phyloP scores from a whole-genome alignment of 352 stramenopile genomes.

The Pythium dissotocum region DNA sequence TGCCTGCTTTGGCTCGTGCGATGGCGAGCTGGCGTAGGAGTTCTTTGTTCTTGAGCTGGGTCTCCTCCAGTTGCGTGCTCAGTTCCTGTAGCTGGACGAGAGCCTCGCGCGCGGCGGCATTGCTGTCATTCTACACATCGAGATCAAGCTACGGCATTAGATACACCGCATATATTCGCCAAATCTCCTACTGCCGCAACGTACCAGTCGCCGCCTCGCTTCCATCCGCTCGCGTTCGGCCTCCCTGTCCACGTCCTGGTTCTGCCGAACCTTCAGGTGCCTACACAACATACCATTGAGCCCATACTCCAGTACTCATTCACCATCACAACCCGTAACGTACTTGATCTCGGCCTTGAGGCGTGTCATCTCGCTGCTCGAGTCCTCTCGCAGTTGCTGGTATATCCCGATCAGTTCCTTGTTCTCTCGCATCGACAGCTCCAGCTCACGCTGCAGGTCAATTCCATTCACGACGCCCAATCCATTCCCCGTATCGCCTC shows the following conservation, averaged over 20 bases:
- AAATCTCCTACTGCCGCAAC: background rate
- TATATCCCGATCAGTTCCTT: slow-evolving; percentile 78
- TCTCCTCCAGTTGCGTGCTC: slow-evolving; percentile 60
- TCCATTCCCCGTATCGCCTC: slow-evolving; percentile 2
- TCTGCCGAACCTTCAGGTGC: slow-evolving; percentile 22
- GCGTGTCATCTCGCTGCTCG: slow-evolving; percentile 42
- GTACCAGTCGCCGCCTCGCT: slow-evolving; percentile 23
- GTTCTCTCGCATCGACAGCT: slow-evolving; percentile 69
- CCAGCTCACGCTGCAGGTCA: slow-evolving; percentile 47
- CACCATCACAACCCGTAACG: background rate
- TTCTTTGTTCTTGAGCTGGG: slow-evolving; percentile 76
- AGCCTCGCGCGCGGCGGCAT: slow-evolving; percentile 49
- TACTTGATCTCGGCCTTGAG: slow-evolving; percentile 64
- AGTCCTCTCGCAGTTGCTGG: slow-evolving; percentile 65
- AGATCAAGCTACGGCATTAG: slow-evolving; percentile 2
- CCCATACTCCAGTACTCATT: background rate
- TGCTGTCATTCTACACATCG: slow-evolving; percentile 48
- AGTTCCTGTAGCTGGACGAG: slow-evolving; percentile 57
- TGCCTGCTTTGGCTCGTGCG: slow-evolving; percentile 40
- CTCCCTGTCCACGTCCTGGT: background rate
- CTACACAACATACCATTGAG: background rate
- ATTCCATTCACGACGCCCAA: slow-evolving; percentile 16
- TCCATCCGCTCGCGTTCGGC: slow-evolving; percentile 20
- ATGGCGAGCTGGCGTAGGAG: slow-evolving; percentile 74
- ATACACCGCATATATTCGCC: background rate